Conservation (phyloP, 2,329 filamentous ascomycete species). For the Ilyonectria sp. region DNA sequence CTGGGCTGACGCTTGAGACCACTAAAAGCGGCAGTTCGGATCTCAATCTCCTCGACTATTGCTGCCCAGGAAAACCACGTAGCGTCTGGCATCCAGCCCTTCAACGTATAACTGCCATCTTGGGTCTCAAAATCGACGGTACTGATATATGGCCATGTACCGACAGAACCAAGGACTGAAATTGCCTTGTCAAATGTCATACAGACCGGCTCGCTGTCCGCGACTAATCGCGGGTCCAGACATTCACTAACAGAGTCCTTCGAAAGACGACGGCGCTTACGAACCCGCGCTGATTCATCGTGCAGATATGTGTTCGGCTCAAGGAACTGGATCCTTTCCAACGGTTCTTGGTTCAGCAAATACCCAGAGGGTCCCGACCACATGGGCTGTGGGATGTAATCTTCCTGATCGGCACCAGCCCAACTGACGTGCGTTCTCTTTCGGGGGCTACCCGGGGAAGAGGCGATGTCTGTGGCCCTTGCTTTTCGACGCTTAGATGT, state of each 20-base stretch:
- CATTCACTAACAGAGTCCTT: constrained; percentile 18
- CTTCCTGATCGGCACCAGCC: constrained; percentile 28
- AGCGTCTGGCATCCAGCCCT: constrained; percentile 61
- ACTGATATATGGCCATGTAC: constrained; percentile 52
- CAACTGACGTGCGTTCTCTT: constrained; percentile 31
- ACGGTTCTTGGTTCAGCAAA: constrained; percentile 25
- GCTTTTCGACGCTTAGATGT: constrained; percentile 44
- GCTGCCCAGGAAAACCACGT: constrained; percentile 54
- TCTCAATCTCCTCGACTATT: constrained; percentile 50
- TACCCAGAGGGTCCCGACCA: constrained; percentile 40
- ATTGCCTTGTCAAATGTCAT: constrained; percentile 42
- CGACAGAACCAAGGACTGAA: constrained; percentile 43
- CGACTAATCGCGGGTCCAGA: constrained; percentile 25
- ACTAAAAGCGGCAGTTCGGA: constrained; percentile 37
- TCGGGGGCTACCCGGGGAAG: constrained; percentile 18
- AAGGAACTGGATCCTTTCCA: constrained; percentile 55
- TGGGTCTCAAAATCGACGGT: constrained; percentile 54
- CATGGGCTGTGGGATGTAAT: constrained; percentile 30
- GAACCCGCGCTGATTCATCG: constrained; percentile 42
- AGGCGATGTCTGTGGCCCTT: constrained; percentile 19
- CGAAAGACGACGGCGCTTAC: constrained; percentile 16
- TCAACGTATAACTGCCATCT: constrained; percentile 58
- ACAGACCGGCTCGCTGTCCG: constrained; percentile 10
- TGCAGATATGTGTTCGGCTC: constrained; percentile 59
- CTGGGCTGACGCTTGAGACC: constrained; percentile 30